A percentile compares a stretch with the other conserved stretches of the same genome.
phyloP scores from a whole-genome alignment of 176 grass and related monocot genomes.

The Stipa capillata region DNA sequence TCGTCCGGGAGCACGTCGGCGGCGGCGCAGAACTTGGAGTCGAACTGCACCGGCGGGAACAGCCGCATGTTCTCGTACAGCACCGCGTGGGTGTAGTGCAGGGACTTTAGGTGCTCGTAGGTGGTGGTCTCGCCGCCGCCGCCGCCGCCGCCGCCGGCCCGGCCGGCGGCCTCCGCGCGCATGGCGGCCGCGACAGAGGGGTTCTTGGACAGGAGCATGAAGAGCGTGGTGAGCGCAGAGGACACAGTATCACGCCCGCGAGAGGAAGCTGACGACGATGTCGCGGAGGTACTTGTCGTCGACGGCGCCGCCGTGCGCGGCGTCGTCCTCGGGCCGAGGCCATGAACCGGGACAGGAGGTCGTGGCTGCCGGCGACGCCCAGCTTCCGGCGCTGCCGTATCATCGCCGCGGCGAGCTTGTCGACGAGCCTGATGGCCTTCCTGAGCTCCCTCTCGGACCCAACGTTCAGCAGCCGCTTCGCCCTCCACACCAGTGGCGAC shows the following conservation, averaged over 20 bases:
- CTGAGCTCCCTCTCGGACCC: constrained; percentile 64
- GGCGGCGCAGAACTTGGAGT: constrained; percentile 70
- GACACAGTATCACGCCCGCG: constrained; percentile 72
- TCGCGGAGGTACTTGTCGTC: constrained; percentile 78
- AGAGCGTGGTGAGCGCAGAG: constrained; percentile 60
- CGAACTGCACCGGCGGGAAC: constrained; percentile 77
- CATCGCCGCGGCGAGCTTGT: constrained; percentile 42
- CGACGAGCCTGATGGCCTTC: constrained; percentile 34
- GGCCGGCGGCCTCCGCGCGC: constrained; percentile 32
- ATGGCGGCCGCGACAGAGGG: constrained; percentile 21
- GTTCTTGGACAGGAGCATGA: constrained; percentile 63
- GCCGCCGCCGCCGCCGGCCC: neutral
- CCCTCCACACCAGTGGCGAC: constrained; percentile 49
- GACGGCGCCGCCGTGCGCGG: neutral
- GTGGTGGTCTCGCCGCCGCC: neutral
- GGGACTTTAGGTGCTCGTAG: constrained; percentile 26
- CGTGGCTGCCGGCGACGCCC: constrained; percentile 33
- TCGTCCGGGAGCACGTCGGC: constrained; percentile 61
- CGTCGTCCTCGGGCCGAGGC: neutral
- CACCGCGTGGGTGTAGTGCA: constrained; percentile 51
- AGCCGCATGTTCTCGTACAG: constrained; percentile 68
- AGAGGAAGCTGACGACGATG: constrained; percentile 84
- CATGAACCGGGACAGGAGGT: constrained; percentile 86
- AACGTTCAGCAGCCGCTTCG: constrained; percentile 52
- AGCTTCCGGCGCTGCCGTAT: constrained; percentile 53